These are phyloP conservation scores for Neofusicoccum umdonicola DNA, from an alignment of 2,329 filamentous ascomycete species.

Conservation along the genomic window DNA sequence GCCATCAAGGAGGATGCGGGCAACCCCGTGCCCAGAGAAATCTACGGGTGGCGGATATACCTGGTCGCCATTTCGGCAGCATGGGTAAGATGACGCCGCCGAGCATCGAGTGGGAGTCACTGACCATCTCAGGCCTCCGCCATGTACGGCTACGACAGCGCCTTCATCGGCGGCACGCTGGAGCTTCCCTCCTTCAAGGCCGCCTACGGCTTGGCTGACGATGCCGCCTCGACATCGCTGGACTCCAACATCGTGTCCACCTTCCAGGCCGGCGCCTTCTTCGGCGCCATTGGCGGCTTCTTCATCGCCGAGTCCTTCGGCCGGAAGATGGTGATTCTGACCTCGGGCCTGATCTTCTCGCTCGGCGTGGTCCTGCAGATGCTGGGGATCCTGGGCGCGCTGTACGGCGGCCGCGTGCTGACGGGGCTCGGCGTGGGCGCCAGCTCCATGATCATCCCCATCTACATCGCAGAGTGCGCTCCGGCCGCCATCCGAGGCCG, in stretches of 20 bases:
- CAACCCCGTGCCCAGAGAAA: constrained; percentile 40
- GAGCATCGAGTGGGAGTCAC: not conserved
- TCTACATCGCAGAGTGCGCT: constrained; percentile 61
- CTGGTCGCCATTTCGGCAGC: constrained; percentile 65
- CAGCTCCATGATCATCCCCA: constrained; percentile 58
- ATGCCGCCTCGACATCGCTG: constrained; percentile 49
- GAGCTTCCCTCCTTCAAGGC: constrained; percentile 58
- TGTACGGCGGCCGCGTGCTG: constrained; percentile 58
- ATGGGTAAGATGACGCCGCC: constrained; percentile 41
- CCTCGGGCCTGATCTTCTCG: constrained; percentile 56
- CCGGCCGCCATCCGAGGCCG: constrained; percentile 59
- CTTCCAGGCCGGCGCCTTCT: constrained; percentile 67
- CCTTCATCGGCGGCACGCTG: constrained; percentile 60
- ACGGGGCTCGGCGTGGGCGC: constrained; percentile 53
- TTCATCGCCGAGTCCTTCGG: constrained; percentile 57
- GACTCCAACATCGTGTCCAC: constrained; percentile 68
- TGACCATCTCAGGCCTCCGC: constrained; percentile 27
- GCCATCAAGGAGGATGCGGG: not conserved
- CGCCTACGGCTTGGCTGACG: constrained; percentile 25
- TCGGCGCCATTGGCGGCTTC: constrained; percentile 58
- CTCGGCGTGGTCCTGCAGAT: constrained; percentile 63
- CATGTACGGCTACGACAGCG: constrained; percentile 53
- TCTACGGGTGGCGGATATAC: constrained; percentile 69
- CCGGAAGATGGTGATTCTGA: constrained; percentile 56
- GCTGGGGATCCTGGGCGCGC: constrained; percentile 52